These are phyloP conservation scores for Fusarium liriodendri DNA, from an alignment of 2,329 filamentous ascomycete species.

Conservation along the genomic window DNA sequence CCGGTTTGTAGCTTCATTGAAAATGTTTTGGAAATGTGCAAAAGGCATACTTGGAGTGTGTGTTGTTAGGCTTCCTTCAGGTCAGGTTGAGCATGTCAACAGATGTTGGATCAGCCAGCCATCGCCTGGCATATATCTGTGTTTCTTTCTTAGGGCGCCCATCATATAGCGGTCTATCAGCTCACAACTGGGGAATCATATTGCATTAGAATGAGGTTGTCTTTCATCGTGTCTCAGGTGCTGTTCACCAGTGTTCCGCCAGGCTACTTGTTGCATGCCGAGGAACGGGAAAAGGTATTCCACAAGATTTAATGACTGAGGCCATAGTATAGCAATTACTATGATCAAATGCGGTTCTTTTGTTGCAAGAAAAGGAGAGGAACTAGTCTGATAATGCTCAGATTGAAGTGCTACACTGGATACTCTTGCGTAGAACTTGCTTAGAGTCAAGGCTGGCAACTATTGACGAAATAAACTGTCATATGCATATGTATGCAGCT, in stretches of 20 bases:
- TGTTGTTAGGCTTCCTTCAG: background rate
- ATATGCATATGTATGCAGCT: fast-evolving
- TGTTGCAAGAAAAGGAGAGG: background rate
- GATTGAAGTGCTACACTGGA: background rate
- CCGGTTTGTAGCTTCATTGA: background rate
- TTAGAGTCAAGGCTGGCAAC: background rate
- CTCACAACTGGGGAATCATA: background rate
- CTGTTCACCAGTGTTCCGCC: background rate
- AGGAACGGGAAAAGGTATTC: background rate
- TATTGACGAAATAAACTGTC: background rate
- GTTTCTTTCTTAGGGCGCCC: background rate
- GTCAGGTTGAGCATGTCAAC: background rate
- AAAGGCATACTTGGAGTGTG: background rate
- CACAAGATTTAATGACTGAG: fast-evolving
- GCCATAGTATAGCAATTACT: fast-evolving
- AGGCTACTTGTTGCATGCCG: background rate
- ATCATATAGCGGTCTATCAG: background rate
- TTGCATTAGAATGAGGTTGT: background rate
- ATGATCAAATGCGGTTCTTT: fast-evolving
- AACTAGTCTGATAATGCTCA: background rate
- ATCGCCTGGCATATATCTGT: background rate
- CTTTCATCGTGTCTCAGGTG: background rate
- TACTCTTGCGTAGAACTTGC: background rate
- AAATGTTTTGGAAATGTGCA: background rate
- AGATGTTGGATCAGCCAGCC: background rate